Conservation (phyloP, 768 basidiomycete species). For the Mycena sanguinolenta region DNA sequence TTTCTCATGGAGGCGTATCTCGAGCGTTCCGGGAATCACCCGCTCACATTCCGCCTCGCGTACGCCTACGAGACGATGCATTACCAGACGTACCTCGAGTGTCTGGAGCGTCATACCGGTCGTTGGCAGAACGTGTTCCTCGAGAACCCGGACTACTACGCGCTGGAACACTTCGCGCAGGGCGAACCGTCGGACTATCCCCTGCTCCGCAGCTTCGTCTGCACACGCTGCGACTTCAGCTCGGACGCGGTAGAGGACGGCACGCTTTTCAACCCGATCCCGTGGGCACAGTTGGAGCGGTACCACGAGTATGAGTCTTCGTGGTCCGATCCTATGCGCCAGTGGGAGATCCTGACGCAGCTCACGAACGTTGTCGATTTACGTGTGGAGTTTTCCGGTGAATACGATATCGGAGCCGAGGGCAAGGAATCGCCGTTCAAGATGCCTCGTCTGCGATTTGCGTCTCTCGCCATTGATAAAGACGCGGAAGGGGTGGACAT, state of each 20-base stretch:
- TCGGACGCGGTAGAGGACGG: background rate
- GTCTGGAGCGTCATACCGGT: background rate
- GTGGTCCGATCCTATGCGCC: background rate
- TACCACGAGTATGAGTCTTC: constrained; percentile 1
- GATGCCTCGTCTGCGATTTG: constrained; percentile 11
- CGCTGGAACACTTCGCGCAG: background rate
- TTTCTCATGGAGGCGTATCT: constrained; percentile 4
- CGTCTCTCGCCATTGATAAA: background rate
- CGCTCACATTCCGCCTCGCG: constrained; percentile 9
- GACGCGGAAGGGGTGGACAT: background rate
- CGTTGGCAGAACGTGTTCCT: constrained; percentile 6
- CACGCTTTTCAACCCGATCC: background rate
- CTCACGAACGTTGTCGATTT: constrained; percentile 7
- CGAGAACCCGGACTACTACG: background rate
- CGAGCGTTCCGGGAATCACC: constrained; percentile 14
- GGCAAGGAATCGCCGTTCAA: background rate
- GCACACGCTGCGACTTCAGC: background rate
- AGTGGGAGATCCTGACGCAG: constrained; percentile 6
- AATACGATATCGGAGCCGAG: too few species aligned
- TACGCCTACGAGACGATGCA: background rate
- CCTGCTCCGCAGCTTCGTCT: constrained; percentile 2
- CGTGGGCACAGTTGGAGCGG: constrained; percentile 9
- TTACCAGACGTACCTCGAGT: constrained; percentile 3
- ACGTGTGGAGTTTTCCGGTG: background rate
- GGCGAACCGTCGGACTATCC: background rate